Base-by-base conservation (phyloP, 2,329 filamentous ascomycete genomes). In the Thielaviopsis cerberus region DNA sequence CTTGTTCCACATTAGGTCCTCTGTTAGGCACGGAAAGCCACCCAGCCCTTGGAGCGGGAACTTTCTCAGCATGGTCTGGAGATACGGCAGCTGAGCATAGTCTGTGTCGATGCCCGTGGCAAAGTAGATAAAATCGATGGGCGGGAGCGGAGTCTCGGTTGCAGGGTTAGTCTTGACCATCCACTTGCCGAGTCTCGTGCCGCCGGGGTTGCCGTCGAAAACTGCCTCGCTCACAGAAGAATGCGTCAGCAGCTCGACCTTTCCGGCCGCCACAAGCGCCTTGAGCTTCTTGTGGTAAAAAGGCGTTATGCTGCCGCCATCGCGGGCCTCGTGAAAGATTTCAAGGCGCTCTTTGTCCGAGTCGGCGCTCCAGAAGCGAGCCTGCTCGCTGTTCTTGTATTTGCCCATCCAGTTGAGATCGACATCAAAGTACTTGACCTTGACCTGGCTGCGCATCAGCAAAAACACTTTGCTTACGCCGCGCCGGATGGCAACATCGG, bases 341-440 rank as follows among this genome's bases (percentile, higher is more conserved):
- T 81, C 74, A 27, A 82, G 74, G 2, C 85, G 76, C 67, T 90
- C 78, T 25, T 81, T 76, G 61, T 88, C 82, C 5, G 78, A 79
- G 63, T 89, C 85, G 3, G 85, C 84, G 6, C 79, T 80, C 83
- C 85, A 90, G 68, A 90, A 92, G 0, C 76, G 76, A 0, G 86
- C 82, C 66, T 90, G 85, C 63, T 86, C 81, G 57, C 81, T 78
- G 66, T 91, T 91, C 58, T 83, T 81, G 68, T 86, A 91, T 66
- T 91, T 91, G 10, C 83, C 85, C 68, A 91, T 85, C 87, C 87
- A 92, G 53, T 79, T 76, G 1, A 91, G 74, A 59, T 82, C 79
- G 24, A 91, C 76, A 64, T 91, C 87, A 63, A 91, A 91, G 60
- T 84, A 82, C 68, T 91, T 91, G 54, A 88, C 76, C 63, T 73